These are phyloP conservation scores for Blastobotrys raffinosifermentans DNA, from an alignment of 1,139 yeast species.

Conservation along the genomic window DNA sequence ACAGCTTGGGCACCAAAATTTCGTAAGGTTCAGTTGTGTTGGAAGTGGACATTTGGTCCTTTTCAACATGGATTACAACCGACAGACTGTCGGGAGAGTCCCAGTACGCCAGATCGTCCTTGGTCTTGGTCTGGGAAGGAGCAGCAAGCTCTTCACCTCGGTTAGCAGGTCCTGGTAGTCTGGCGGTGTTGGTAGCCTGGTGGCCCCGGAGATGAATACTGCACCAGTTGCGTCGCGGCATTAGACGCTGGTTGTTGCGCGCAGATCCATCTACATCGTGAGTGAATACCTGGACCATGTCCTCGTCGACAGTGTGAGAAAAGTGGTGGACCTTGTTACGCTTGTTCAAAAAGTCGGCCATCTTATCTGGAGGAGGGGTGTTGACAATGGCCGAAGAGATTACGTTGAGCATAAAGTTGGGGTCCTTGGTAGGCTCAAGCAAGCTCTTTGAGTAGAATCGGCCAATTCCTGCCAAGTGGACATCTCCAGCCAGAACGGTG, in stretches of 20 bases:
- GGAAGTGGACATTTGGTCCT: constrained; percentile 44
- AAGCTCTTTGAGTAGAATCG: constrained; percentile 58
- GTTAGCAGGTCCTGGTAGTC: constrained; percentile 9
- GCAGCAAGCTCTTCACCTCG: not conserved
- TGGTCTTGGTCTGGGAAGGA: not conserved
- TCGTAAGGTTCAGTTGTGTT: constrained; percentile 62
- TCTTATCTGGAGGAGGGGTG: constrained; percentile 86
- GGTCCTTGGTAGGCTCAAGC: constrained; percentile 59
- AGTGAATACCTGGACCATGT: constrained; percentile 65
- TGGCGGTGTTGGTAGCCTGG: constrained; percentile 25
- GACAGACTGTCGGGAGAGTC: constrained; percentile 53
- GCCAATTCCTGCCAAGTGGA: constrained; percentile 81
- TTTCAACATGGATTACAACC: constrained; percentile 68
- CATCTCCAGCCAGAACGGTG: constrained; percentile 88
- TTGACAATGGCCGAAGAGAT: constrained; percentile 86
- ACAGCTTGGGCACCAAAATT: constrained; percentile 63
- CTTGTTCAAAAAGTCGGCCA: constrained; percentile 63
- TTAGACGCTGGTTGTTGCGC: constrained; percentile 53
- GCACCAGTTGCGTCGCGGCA: constrained; percentile 78
- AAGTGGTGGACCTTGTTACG: constrained; percentile 62
- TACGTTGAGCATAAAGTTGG: constrained; percentile 72
- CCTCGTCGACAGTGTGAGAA: constrained; percentile 64
- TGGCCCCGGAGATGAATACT: constrained; percentile 23
- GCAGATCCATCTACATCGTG: constrained; percentile 53
- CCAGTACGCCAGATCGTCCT: constrained; percentile 33